phyloP scores from a whole-genome alignment of 768 basidiomycete genomes.

The Russula earlei region DNA sequence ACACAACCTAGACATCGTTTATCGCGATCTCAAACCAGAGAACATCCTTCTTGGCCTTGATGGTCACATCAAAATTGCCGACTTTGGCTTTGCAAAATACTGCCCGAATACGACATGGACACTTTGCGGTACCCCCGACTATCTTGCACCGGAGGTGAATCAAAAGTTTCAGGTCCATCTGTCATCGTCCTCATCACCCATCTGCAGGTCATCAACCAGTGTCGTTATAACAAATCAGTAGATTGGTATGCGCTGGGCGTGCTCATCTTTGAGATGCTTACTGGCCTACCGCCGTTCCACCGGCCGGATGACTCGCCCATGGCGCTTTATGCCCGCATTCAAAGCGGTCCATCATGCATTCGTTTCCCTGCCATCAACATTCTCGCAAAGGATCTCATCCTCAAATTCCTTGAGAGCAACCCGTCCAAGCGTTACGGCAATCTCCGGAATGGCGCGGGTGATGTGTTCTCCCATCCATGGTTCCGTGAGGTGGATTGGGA shows the following conservation, averaged over 20 bases:
- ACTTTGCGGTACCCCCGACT: constrained; percentile 91
- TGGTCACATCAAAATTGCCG: constrained; percentile 94
- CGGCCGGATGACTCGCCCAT: constrained; percentile 76
- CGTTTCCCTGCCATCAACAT: constrained; percentile 73
- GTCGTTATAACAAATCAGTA: constrained; percentile 90
- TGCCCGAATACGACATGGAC: constrained; percentile 89
- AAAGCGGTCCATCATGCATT: constrained; percentile 61
- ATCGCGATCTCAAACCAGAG: constrained; percentile 96
- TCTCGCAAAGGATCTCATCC: constrained; percentile 79
- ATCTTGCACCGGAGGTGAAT: constrained; percentile 86
- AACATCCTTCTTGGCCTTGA: constrained; percentile 90
- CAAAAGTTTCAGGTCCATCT: neutral
- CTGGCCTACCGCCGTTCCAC: constrained; percentile 92
- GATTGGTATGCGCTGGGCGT: constrained; percentile 99
- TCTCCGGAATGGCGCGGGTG: constrained; percentile 75
- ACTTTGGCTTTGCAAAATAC: constrained; percentile 92
- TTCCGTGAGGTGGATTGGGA: constrained; percentile 92
- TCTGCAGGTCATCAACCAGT: constrained; percentile 61
- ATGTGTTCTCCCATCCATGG: constrained; percentile 91
- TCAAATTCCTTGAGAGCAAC: constrained; percentile 84
- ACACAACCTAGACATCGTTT: constrained; percentile 82
- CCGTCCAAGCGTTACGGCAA: constrained; percentile 87
- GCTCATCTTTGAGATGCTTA: constrained; percentile 96
- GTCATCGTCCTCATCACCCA: neutral
- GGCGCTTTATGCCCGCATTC: constrained; percentile 86